Evolutionary conservation across 2,329 filamentous ascomycete species (phyloP).

Genomic region (Clarireedia monteithiana): DNA sequence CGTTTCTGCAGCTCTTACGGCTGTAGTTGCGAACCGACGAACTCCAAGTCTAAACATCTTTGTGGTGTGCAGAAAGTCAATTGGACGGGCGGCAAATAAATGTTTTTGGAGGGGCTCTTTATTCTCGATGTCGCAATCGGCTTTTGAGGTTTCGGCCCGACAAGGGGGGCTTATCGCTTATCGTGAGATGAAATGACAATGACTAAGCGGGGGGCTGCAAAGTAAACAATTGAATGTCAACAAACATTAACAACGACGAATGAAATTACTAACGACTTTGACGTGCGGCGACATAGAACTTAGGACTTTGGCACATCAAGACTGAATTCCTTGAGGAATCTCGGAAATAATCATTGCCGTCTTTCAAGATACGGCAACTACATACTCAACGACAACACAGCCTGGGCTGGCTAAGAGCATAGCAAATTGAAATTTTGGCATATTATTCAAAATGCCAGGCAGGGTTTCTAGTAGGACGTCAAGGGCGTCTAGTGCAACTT

Average conservation of each 20-base stretch:
- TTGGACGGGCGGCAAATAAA: background rate
- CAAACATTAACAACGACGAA: conserved; percentile 1
- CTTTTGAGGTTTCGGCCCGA: background rate
- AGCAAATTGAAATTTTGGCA: background rate
- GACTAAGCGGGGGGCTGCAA: conserved; percentile 7
- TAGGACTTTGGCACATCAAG: no score
- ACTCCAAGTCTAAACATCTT: conserved; percentile 48
- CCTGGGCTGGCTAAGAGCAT: no score
- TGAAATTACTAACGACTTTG: background rate
- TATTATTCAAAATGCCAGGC: conserved; percentile 35
- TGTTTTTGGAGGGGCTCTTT: background rate
- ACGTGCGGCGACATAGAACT: background rate
- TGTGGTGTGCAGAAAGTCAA: background rate
- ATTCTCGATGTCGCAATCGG: background rate
- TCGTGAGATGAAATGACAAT: background rate
- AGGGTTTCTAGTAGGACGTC: conserved; percentile 36
- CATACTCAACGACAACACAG: background rate
- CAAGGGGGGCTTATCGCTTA: conserved; percentile 8
- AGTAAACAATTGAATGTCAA: conserved; percentile 10
- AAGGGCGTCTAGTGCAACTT: conserved; percentile 30
- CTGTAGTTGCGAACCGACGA: conserved; percentile 48
- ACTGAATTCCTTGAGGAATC: no score
- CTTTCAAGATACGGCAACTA: no score
- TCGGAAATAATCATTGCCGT: no score
- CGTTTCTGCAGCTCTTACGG: conserved; percentile 39